Conservation (phyloP, 331 rosid species). For the Erythrophleum ivorense region DNA sequence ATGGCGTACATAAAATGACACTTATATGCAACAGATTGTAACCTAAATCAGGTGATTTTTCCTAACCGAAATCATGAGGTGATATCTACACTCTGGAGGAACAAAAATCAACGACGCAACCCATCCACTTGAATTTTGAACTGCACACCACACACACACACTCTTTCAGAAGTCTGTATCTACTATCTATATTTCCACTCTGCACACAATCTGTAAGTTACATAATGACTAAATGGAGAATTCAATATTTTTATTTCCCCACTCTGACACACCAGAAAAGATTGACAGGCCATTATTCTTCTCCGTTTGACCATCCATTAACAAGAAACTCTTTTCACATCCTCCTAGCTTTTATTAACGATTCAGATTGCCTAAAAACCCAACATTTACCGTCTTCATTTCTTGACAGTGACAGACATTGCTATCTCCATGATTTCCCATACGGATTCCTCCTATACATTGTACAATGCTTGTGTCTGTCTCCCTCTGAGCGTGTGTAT, state of each 20-base stretch:
- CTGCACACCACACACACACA: not conserved
- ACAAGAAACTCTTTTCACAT: conserved; percentile 33
- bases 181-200: conserved; percentile 36
- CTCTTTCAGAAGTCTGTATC: conserved; percentile 30
- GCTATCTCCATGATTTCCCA: conserved; percentile 57
- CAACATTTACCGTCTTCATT: conserved; percentile 50
- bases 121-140: conserved; percentile 17
- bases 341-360: conserved; percentile 30
- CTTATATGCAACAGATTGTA: conserved; percentile 24
- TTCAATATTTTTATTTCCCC: conserved; percentile 68
- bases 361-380: conserved; percentile 41
- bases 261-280: conserved; percentile 58
- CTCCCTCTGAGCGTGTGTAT: conserved; percentile 31
- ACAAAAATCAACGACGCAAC: conserved; percentile 25
- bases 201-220: conserved; percentile 46
- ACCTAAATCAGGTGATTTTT: conserved; percentile 44
- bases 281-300: conserved; percentile 62
- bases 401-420: conserved; percentile 65
- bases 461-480: conserved; percentile 48
- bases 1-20: conserved; percentile 34
- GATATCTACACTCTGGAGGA: conserved; percentile 19
- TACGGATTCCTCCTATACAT: conserved; percentile 54
- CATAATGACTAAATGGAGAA: conserved; percentile 77
- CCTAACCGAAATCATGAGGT: conserved; percentile 38
- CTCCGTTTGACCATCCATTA: conserved; percentile 68